Evolutionary conservation across 2,329 filamentous ascomycete genomes (phyloP).

Genomic region (Alternaria arbusti): DNA sequence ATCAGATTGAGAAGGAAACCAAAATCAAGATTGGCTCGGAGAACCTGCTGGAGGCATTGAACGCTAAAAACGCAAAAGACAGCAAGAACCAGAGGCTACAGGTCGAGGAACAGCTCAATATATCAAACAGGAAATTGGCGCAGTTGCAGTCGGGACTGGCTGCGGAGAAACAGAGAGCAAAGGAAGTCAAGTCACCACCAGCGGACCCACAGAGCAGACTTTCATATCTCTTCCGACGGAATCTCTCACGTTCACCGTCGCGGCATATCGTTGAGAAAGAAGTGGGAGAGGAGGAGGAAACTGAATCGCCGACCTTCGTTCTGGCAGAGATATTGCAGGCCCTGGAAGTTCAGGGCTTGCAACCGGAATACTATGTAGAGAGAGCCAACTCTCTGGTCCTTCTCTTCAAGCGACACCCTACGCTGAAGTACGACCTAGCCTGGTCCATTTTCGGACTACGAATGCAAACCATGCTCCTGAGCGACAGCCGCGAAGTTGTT

Average conservation of each 20-base stretch:
- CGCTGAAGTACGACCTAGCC: constrained; percentile 92
- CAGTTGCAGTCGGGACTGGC: constrained; percentile 66
- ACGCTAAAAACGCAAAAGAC: constrained; percentile 94
- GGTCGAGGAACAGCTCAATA: constrained; percentile 83
- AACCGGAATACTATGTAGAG: constrained; percentile 92
- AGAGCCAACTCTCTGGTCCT: constrained; percentile 93
- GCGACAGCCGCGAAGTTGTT: constrained; percentile 93
- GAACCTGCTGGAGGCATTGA: constrained; percentile 94
- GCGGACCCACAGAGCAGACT: constrained; percentile 58
- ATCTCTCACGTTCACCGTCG: constrained; percentile 61
- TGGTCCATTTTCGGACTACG: constrained; percentile 94
- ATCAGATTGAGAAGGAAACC: constrained; percentile 90
- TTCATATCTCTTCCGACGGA: constrained; percentile 64
- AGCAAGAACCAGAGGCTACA: constrained; percentile 69
- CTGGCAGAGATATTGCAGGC: constrained; percentile 90
- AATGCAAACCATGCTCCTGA: constrained; percentile 94
- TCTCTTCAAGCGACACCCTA: constrained; percentile 91
- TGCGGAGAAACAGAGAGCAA: constrained; percentile 64
- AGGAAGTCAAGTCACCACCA: constrained; percentile 58
- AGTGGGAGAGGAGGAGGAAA: constrained; percentile 69
- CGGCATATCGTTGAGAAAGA: constrained; percentile 58
- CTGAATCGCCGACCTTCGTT: constrained; percentile 89
- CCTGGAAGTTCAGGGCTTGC: constrained; percentile 84
- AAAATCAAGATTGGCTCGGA: constrained; percentile 98
- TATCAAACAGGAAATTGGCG: constrained; percentile 76